Evolutionary conservation across 306 rosid species (phyloP).

Genomic region (Vigna unguiculata): DNA sequence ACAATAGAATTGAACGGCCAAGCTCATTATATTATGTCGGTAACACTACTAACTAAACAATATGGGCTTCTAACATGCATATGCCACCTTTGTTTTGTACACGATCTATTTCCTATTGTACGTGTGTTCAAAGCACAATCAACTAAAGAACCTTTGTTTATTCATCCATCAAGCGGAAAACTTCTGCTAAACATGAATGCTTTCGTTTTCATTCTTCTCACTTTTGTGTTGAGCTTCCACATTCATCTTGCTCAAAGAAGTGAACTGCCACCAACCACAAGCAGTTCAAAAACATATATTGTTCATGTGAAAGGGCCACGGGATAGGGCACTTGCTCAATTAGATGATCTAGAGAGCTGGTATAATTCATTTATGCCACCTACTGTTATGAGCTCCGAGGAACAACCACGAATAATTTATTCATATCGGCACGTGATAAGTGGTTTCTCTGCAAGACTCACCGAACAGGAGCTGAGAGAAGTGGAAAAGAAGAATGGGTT

Average conservation of each 20-base stretch:
- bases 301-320: slow-evolving; percentile 59
- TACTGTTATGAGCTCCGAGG: slow-evolving; percentile 34
- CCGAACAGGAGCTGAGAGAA: slow-evolving; percentile 54
- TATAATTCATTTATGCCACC: slow-evolving; percentile 66
- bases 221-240: slow-evolving; percentile 48
- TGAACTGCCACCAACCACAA: no score
- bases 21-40: slow-evolving; percentile 2
- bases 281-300: slow-evolving; percentile 57
- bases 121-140: not conserved
- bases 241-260: slow-evolving; percentile 42
- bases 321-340: slow-evolving; percentile 29
- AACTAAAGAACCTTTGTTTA: slow-evolving; percentile 9
- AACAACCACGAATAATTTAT: slow-evolving; percentile 40
- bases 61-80: not conserved
- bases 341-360: slow-evolving; percentile 59
- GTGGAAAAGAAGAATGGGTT: slow-evolving; percentile 62
- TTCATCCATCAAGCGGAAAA: slow-evolving; percentile 29
- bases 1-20: no score
- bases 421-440: slow-evolving; percentile 58
- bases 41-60: not conserved
- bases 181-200: slow-evolving; percentile 57
- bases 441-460: slow-evolving; percentile 76
- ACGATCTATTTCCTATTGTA: not conserved
- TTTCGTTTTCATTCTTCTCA: slow-evolving; percentile 43
- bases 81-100: slow-evolving; percentile 9